phyloP scores from a whole-genome alignment of 768 basidiomycete species.

The Tylopilus subfusipes region DNA sequence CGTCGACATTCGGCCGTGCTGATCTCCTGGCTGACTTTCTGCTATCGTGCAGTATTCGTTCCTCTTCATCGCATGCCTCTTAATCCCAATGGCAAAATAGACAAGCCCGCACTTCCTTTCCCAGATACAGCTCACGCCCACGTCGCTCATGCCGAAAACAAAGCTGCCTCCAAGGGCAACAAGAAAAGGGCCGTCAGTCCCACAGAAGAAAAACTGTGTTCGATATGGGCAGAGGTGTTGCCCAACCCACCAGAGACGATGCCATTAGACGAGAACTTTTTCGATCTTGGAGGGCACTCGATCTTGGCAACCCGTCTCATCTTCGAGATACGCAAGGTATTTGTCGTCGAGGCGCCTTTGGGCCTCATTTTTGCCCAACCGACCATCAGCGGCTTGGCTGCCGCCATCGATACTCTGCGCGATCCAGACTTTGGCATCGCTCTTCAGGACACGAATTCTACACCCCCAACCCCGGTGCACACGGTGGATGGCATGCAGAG shows the following conservation, averaged over 20 bases:
- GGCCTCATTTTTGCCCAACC: conserved; percentile 90
- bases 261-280: conserved; percentile 91
- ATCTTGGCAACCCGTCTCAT: conserved; percentile 96
- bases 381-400: conserved; percentile 74
- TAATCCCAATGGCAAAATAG: conserved; percentile 98
- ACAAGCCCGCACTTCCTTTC: conserved; percentile 97
- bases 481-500: conserved; percentile 10
- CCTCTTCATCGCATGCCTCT: conserved; percentile 94
- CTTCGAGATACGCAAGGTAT: conserved; percentile 91
- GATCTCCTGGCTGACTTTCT: conserved; percentile 4
- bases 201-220: conserved; percentile 76
- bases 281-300: conserved; percentile 97
- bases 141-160: conserved; percentile 41
- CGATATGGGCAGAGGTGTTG: conserved; percentile 82
- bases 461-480: conserved; percentile 16
- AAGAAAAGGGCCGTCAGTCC: conserved; percentile 46
- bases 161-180: conserved; percentile 23
- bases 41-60: conserved; percentile 84
- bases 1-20: conserved; percentile 30
- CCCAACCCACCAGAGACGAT: conserved; percentile 75
- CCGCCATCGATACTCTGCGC: conserved; percentile 69
- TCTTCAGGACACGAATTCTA: conserved; percentile 27
- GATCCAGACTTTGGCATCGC: conserved; percentile 79
- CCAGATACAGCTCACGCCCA: conserved; percentile 82
- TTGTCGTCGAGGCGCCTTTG: conserved; percentile 87